A percentile compares a stretch with the other conserved stretches of the same genome.
phyloP scores from a whole-genome alignment of 805 yeast species.

The Wickerhamiella nectarea region DNA sequence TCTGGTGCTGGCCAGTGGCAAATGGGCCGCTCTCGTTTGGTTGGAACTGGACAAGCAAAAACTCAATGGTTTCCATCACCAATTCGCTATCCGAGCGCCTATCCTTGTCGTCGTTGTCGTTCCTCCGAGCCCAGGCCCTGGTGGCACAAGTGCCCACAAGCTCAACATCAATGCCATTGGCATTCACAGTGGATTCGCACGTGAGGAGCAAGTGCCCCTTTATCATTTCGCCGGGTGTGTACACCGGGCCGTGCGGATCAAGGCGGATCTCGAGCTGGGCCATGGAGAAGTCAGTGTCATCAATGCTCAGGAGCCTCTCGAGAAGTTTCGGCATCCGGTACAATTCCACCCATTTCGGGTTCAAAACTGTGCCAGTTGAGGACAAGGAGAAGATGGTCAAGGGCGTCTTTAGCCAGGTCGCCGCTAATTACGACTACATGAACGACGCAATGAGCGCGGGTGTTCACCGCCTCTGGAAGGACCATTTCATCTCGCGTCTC shows the following conservation, averaged over 20 bases:
- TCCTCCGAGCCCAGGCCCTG: not conserved
- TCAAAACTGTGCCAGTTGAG: slow-evolving; percentile 59
- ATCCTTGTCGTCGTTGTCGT: not conserved
- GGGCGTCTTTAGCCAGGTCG: slow-evolving; percentile 87
- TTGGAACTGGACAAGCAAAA: not conserved
- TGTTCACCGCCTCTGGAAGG: slow-evolving; percentile 88
- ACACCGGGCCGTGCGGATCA: not conserved
- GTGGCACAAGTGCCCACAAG: not conserved
- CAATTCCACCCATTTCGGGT: slow-evolving; percentile 84
- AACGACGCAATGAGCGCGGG: slow-evolving; percentile 97
- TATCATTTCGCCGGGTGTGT: not conserved
- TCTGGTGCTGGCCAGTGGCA: not conserved
- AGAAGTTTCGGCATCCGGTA: not conserved
- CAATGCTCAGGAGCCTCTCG: too few species aligned
- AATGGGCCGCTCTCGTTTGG: not conserved
- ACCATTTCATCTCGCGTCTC: slow-evolving; percentile 69
- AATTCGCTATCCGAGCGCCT: not conserved
- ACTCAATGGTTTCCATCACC: not conserved
- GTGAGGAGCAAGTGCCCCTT: not conserved
- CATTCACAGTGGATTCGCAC: not conserved
- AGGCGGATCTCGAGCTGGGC: not conserved
- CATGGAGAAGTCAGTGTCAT: not conserved
- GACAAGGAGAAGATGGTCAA: slow-evolving; percentile 64
- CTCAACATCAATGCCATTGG: not conserved
- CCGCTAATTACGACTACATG: slow-evolving; percentile 89